Evolutionary conservation across 495 filamentous ascomycete genomes (phyloP), one percentile per base, ranked within the genome.

Genomic region (Aspergillus heteromorphus): DNA sequence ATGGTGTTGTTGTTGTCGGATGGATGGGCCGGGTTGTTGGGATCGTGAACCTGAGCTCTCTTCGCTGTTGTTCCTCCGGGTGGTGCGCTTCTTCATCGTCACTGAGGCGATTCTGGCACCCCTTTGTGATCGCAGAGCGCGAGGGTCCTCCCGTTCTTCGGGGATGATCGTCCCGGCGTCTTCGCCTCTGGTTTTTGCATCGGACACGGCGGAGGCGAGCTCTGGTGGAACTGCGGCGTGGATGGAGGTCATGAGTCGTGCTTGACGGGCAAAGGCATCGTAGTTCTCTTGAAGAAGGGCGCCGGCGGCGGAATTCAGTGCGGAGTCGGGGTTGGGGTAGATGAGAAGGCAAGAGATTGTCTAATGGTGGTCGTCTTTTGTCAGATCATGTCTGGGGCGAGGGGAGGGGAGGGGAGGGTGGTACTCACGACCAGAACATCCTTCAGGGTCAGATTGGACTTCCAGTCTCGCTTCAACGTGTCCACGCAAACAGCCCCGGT

Each of bases 331-430:
- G 60, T 88, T 89, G 6, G 86, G 86, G 45, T 85, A 76, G 48
- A 89, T 84, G n/a, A 89, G 73, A 31, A 89, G 75, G 67, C 86
- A 89, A 4, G 77, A 81, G 38, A 89, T 87, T 0, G 84, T 87
- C 79, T 81, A 29, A 18, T 30, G 2, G 17, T 17, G 29, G 2
- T 18, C 21, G 11, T 2, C 27, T 10, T 49, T 19, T 13, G 51
- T 51, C 38, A 59, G 40, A 29, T 27, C 13, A 20, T 23, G 8
- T 36, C 7, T 2, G 18, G n/a, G 18, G 14, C 2, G 6, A 25
- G 9, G 2, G 30, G 9, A 34, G 7, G 30, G n/a, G n/a, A 6
- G 25, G 11, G 14, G 29, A 23, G 25, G 18, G 40, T 13, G n/a
- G 13, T 27, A 71, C 79, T 60, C 60, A 81, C 78, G 50, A 86